These are phyloP conservation scores for Citrus sp. DNA, from an alignment of 345 rosid species.

Conservation along the genomic window DNA sequence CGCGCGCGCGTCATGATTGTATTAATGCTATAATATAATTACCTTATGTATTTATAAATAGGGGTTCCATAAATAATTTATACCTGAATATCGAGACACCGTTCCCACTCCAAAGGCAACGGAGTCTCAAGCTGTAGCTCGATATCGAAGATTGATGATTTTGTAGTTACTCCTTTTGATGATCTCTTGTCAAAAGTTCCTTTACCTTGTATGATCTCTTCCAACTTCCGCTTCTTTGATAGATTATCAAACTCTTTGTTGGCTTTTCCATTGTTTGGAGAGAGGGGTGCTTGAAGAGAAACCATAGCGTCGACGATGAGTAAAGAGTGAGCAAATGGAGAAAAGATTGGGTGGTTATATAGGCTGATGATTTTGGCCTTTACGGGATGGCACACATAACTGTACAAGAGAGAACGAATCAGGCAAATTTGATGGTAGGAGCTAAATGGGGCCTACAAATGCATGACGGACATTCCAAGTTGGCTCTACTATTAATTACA, in stretches of 20 bases:
- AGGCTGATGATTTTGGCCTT: conserved; percentile 26
- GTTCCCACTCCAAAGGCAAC: conserved; percentile 51
- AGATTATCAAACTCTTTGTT: conserved; percentile 25
- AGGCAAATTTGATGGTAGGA: conserved; percentile 13
- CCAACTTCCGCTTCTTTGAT: conserved; percentile 57
- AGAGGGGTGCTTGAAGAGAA: conserved; percentile 37
- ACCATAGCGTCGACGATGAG: conserved; percentile 30
- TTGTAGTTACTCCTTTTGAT: conserved; percentile 17
- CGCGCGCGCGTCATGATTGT: too few relatives aligned
- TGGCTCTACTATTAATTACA: conserved; percentile 30
- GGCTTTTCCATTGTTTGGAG: conserved; percentile 27
- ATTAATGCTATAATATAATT: too few relatives aligned
- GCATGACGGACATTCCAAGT: conserved; percentile 59
- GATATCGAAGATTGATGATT: conserved; percentile 32
- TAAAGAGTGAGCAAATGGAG: conserved; percentile 18
- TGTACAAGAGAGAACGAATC: conserved; percentile 24
- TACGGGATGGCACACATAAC: conserved; percentile 15
- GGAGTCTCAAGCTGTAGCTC: conserved; percentile 54
- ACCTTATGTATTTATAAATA: too few relatives aligned
- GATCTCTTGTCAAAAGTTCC: conserved; percentile 24
- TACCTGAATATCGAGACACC: conserved; percentile 70
- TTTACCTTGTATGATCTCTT: conserved; percentile 19
- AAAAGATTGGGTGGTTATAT: conserved; percentile 28
- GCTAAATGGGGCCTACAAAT: conserved; percentile 20
- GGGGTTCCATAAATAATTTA: too few relatives aligned